Evolutionary conservation across 2,329 filamentous ascomycete species (phyloP).

Genomic region (Pseudogymnoascus sp.): DNA sequence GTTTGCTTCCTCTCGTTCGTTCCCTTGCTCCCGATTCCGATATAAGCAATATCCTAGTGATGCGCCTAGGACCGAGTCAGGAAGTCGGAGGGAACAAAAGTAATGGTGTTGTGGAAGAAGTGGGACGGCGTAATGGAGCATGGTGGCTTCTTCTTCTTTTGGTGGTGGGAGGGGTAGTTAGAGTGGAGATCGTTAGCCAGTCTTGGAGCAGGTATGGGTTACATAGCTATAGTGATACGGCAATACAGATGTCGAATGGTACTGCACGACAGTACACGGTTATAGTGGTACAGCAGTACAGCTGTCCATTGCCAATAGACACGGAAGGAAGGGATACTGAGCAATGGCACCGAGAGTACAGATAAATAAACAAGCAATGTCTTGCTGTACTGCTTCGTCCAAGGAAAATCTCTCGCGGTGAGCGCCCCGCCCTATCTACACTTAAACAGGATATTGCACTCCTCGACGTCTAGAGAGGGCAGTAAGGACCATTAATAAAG

Average conservation of each 20-base stretch:
- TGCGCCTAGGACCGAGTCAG: background rate
- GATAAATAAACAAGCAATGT: background rate
- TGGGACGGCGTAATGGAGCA: background rate
- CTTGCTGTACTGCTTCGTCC: background rate
- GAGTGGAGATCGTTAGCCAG: background rate
- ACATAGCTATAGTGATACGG: background rate
- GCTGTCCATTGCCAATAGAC: background rate
- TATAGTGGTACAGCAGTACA: background rate
- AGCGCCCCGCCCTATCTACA: background rate
- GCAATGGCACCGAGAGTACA: background rate
- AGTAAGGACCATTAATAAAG: background rate
- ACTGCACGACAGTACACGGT: background rate
- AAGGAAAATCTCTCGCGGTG: background rate
- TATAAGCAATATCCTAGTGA: background rate
- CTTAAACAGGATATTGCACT: background rate
- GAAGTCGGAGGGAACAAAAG: conserved; percentile 1
- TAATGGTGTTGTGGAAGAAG: background rate
- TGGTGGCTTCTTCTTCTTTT: background rate
- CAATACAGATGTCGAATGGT: background rate
- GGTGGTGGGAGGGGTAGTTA: background rate
- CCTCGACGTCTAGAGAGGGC: background rate
- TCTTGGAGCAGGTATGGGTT: background rate
- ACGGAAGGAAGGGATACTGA: background rate
- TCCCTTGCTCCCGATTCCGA: background rate
- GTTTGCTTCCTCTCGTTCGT: background rate